A percentile compares a stretch with the other conserved stretches of the same genome.
These are phyloP conservation scores for Claviceps spartinae DNA, from an alignment of 2,329 filamentous ascomycete species.

Conservation along the genomic window DNA sequence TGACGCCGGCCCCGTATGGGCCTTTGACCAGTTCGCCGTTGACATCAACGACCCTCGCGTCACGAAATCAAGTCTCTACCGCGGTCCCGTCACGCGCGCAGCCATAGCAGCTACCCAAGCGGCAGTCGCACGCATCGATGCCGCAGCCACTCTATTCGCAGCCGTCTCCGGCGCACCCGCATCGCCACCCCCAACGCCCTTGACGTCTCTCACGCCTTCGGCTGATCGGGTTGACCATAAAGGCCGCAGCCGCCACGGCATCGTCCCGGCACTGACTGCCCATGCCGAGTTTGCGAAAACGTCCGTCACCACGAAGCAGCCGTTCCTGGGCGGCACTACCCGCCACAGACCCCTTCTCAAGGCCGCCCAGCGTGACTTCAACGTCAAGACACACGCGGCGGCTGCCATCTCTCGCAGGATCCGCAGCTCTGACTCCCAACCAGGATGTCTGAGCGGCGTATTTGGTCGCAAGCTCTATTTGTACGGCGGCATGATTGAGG, in stretches of 20 bases:
- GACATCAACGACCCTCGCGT: slow-evolving; percentile 24
- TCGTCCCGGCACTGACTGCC: slow-evolving; percentile 14
- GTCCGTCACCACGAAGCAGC: slow-evolving; percentile 20
- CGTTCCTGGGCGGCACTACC: slow-evolving; percentile 24
- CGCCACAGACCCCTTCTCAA: slow-evolving; percentile 25
- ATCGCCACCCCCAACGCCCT: slow-evolving; percentile 4
- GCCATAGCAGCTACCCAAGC: slow-evolving; percentile 23
- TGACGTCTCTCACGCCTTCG: slow-evolving; percentile 2
- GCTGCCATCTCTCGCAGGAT: slow-evolving; percentile 27
- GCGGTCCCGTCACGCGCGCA: slow-evolving; percentile 23
- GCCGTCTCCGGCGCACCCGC: background rate
- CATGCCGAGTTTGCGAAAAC: slow-evolving; percentile 13
- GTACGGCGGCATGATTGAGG: slow-evolving; percentile 27
- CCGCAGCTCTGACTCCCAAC: slow-evolving; percentile 27
- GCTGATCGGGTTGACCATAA: background rate
- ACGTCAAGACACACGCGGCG: slow-evolving; percentile 19
- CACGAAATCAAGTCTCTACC: slow-evolving; percentile 28
- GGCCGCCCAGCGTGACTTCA: slow-evolving; percentile 24
- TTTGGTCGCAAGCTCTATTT: slow-evolving; percentile 24
- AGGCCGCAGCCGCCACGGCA: background rate
- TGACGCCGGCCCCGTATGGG: slow-evolving; percentile 30
- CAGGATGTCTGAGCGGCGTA: slow-evolving; percentile 23
- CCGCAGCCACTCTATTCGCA: slow-evolving; percentile 6
- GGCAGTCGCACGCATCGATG: slow-evolving; percentile 23
- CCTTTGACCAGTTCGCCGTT: slow-evolving; percentile 27